Evolutionary conservation across 768 basidiomycete genomes (phyloP), one percentile per base, ranked within the genome.

Genomic region (Phaeotremella skinneri): DNA sequence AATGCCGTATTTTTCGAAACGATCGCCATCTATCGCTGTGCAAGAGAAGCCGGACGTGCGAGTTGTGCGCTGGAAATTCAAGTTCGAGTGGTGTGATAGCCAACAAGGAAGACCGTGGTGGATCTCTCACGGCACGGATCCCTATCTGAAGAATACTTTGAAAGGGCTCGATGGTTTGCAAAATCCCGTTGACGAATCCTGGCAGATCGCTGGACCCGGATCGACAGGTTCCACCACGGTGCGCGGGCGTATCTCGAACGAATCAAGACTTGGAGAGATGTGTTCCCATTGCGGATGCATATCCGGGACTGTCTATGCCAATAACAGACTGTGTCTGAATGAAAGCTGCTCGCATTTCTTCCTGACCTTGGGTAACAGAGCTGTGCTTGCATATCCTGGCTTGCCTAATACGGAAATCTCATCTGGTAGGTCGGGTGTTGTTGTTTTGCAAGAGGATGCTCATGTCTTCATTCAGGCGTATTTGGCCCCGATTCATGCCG

Each of bases 41-140:
- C 25, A 17, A 13, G 2, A 6, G 42, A 55, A 58, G 26, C 61
- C 39, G 9, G 50, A 45, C 31, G 56, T 63, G 49, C 16, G 26
- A 20, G 14, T 39, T 25, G 63, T 75, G 5, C 58, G 64, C 9
- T 75, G 73, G 73, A 67, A 67, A 59, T 75, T 72, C 55, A 56
- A 71, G 21, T 69, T 75, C 54, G 67, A 75, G 21, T 70, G 64
- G 63, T 70, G 69, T 55, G 27, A 49, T 13, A 34, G 20, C 4
- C 53, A 42, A 1, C 56, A 66, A 30, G 56, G 34, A 11, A 21
- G n/a, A 3, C 67, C 67, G 9, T 69, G 68, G 68, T 69, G 64
- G 64, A 59, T 41, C 34, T 55, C 45, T 29, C 9, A 13, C 3
- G 23, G n/a, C n/a, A n/a, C n/a, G n/a, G n/a, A n/a, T n/a, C n/a